Conservation (phyloP, 139 green algal genomes). For the Desmodesmus armatus region DNA sequence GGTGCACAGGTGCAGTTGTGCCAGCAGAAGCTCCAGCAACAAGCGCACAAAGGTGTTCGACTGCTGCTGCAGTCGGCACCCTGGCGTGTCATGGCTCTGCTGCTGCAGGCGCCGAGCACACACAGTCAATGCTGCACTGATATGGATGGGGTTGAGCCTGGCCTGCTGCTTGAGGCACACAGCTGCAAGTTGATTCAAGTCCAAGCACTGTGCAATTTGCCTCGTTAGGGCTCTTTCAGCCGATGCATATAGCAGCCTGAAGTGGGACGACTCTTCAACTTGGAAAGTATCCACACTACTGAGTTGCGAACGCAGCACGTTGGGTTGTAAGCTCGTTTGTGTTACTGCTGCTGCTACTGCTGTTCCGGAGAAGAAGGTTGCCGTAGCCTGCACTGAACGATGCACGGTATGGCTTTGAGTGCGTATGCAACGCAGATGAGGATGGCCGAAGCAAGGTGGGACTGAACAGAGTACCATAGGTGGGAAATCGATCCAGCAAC, state of each 20-base stretch:
- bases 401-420: too few species aligned
- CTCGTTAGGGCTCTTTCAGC: too few species aligned
- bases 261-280: too few species aligned
- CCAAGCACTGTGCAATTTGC: too few species aligned
- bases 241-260: too few species aligned
- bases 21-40: neutral
- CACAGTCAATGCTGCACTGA: neutral
- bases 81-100: neutral
- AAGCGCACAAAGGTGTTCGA: neutral
- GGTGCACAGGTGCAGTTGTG: neutral
- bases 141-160: neutral
- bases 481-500: too few species aligned
- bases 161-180: neutral
- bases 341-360: neutral
- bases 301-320: too few species aligned
- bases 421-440: too few species aligned
- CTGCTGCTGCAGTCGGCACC: neutral
- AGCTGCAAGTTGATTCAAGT: neutral
- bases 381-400: too few species aligned
- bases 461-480: too few species aligned
- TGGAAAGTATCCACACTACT: too few species aligned
- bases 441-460: too few species aligned
- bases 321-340: neutral
- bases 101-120: neutral
- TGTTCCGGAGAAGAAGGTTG: neutral